These are phyloP conservation scores for Talaromyces sp. DNA, from an alignment of 2,329 filamentous ascomycete genomes.

Conservation along the genomic window DNA sequence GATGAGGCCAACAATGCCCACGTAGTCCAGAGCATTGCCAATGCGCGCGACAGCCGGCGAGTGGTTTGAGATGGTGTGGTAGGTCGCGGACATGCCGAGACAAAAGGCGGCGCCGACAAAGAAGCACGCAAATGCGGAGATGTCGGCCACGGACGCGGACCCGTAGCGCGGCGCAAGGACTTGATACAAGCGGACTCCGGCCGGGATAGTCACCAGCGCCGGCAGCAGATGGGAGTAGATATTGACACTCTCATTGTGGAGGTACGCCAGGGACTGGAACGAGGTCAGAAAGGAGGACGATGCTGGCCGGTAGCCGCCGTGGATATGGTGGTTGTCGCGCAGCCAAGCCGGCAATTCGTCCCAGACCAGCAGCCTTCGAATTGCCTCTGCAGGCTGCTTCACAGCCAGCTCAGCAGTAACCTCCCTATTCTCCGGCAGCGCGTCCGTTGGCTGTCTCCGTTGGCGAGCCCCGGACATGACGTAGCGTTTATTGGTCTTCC, in stretches of 20 bases:
- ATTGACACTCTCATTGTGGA: conserved; percentile 68
- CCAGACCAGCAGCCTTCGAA: conserved; percentile 43
- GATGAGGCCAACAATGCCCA: conserved; percentile 87
- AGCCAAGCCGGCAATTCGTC: conserved; percentile 50
- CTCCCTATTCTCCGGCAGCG: conserved; percentile 18
- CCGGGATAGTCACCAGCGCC: conserved; percentile 52
- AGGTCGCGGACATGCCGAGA: conserved; percentile 77
- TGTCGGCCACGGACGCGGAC: conserved; percentile 57
- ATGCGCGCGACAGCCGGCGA: conserved; percentile 70
- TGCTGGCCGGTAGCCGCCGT: conserved; percentile 59
- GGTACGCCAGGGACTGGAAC: conserved; percentile 53
- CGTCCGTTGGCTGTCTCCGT: conserved; percentile 22
- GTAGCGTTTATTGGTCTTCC: neutral
- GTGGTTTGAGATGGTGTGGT: conserved; percentile 81
- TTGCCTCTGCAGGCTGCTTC: conserved; percentile 23
- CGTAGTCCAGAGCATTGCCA: conserved; percentile 91
- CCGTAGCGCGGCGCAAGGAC: conserved; percentile 62
- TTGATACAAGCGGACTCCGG: conserved; percentile 51
- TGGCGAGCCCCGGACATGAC: conserved; percentile 19
- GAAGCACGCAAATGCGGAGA: conserved; percentile 72
- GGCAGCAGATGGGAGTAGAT: conserved; percentile 70
- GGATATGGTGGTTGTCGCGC: conserved; percentile 66
- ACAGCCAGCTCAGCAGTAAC: conserved; percentile 21
- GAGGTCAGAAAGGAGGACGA: conserved; percentile 58
- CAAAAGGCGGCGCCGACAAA: conserved; percentile 69